Evolutionary conservation across 768 basidiomycete genomes (phyloP).

Genomic region (Pleurotus ostreatus): DNA sequence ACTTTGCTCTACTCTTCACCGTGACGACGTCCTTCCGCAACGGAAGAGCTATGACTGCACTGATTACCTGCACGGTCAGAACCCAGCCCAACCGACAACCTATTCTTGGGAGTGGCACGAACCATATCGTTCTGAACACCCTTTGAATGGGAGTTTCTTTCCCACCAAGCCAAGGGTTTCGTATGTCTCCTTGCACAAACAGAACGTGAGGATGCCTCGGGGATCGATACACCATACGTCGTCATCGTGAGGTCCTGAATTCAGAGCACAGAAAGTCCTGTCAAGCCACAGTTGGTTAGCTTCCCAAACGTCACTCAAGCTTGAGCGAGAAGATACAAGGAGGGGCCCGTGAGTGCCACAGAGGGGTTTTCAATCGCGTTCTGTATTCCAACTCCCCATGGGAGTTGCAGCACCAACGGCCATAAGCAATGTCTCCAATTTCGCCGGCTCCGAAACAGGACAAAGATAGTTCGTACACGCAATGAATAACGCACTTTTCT

Average conservation of each 20-base stretch:
- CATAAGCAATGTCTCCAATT: no score
- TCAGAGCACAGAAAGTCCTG: conserved; percentile 37
- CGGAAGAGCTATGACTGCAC: conserved; percentile 44
- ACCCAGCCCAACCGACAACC: no score
- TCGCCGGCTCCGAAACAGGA: no score
- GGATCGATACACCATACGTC: conserved; percentile 72
- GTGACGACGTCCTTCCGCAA: conserved; percentile 37
- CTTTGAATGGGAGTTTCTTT: conserved; percentile 48
- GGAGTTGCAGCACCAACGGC: no score
- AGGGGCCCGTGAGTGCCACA: no score
- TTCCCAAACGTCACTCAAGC: no score
- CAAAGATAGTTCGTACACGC: no score
- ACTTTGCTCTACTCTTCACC: conserved; percentile 29
- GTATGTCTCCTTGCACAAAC: conserved; percentile 53
- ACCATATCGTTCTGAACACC: conserved; percentile 45
- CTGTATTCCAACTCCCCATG: no score
- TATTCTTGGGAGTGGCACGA: conserved; percentile 15
- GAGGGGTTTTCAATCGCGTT: no score
- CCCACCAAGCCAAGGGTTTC: conserved; percentile 61
- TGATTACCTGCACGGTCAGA: conserved; percentile 9
- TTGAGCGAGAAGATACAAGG: not conserved
- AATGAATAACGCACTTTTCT: conserved; percentile 21
- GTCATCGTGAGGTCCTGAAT: conserved; percentile 28
- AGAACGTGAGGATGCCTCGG: conserved; percentile 55
- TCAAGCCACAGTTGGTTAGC: not conserved